Conservation (phyloP, 1,284 basidiomycete species). For the Schizophyllum amplum region DNA sequence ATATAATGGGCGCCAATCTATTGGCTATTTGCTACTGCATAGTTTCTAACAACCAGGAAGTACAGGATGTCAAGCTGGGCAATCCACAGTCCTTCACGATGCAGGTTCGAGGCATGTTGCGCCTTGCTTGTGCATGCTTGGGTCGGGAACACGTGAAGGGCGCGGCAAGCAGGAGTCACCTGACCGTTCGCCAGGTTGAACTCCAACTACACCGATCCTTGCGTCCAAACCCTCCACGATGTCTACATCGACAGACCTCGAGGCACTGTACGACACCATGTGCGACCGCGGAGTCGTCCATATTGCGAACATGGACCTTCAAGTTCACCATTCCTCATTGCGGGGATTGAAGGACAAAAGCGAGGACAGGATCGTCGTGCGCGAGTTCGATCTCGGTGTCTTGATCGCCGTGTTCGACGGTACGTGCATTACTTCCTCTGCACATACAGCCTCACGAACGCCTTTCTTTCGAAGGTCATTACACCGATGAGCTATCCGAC, state of each 20-base stretch:
- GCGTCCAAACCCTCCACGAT: not conserved
- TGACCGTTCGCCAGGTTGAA: not conserved
- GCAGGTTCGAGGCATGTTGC: not conserved
- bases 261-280: not conserved
- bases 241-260: not conserved
- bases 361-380: conserved; percentile 7
- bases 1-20: not conserved
- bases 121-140: not conserved
- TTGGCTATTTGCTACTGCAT: not conserved
- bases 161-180: not conserved
- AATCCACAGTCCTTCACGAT: too few relatives aligned
- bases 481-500: conserved; percentile 1
- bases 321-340: not conserved
- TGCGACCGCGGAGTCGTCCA: not conserved
- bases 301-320: not conserved
- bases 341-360: conserved; percentile 1
- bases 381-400: conserved; percentile 3
- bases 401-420: conserved; percentile 12
- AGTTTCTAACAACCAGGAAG: too few relatives aligned
- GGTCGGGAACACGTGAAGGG: too few relatives aligned
- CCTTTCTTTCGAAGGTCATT: conserved; percentile 6
- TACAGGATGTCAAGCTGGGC: too few relatives aligned
- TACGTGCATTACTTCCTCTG: not conserved
- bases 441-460: not conserved
- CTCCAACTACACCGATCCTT: too few relatives aligned